phyloP scores from a whole-genome alignment of 208 protist species.

The Wallacemonas rigidus region DNA sequence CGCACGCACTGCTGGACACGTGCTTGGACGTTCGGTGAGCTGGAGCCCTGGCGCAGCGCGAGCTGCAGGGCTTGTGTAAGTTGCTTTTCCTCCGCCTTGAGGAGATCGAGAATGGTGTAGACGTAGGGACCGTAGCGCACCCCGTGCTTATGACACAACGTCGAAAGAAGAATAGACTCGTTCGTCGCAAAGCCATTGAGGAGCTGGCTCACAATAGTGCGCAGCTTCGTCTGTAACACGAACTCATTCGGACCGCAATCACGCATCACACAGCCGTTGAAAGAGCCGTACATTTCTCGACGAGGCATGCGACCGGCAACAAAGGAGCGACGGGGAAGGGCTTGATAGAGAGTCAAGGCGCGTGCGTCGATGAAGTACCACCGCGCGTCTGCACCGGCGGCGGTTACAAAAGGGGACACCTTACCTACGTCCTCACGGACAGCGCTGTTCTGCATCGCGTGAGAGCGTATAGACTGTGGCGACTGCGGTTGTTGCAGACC shows the following conservation, averaged over 20 bases:
- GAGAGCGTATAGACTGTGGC: background rate
- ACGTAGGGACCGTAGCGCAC: constrained; percentile 54
- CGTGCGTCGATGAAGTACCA: constrained; percentile 61
- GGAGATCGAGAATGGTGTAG: constrained; percentile 43
- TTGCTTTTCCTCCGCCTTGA: constrained; percentile 42
- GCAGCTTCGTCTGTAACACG: constrained; percentile 46
- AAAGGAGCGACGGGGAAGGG: constrained; percentile 31
- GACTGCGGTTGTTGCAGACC: background rate
- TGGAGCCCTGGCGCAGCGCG: constrained; percentile 32
- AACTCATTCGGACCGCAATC: constrained; percentile 42
- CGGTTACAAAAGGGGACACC: constrained; percentile 26
- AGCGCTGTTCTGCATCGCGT: constrained; percentile 11
- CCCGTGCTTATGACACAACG: constrained; percentile 45
- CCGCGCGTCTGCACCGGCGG: constrained; percentile 44
- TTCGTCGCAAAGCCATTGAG: constrained; percentile 34
- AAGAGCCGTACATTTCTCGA: constrained; percentile 35
- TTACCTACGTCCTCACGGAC: constrained; percentile 14
- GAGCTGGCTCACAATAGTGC: constrained; percentile 43
- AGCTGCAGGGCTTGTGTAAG: constrained; percentile 33
- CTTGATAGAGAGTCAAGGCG: constrained; percentile 40
- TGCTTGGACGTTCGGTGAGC: constrained; percentile 36
- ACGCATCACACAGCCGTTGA: constrained; percentile 34
- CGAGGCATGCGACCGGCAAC: constrained; percentile 35
- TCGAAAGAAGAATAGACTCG: constrained; percentile 41
- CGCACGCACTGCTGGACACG: constrained; percentile 42